phyloP scores from a whole-genome alignment of 23 red algal species.

The Cyanidium caldarium region DNA sequence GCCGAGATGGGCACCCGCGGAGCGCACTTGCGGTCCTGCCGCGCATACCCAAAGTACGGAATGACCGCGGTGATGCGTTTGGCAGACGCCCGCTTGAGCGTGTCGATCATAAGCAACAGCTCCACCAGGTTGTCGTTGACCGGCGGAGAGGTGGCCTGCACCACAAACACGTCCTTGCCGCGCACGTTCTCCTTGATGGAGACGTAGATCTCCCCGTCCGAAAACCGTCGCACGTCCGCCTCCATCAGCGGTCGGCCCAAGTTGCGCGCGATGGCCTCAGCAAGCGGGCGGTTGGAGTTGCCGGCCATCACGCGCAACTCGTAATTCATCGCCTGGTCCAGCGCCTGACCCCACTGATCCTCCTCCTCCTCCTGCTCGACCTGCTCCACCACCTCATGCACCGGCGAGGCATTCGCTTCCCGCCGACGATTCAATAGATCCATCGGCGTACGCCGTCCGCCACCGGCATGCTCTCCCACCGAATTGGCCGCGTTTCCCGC shows the following conservation, averaged over 20 bases:
- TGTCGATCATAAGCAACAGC: constrained; percentile 92
- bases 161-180: constrained; percentile 96
- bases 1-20: constrained; percentile 97
- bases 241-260: constrained; percentile 46
- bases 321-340: constrained; percentile 92
- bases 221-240: constrained; percentile 69
- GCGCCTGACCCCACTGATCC: neutral
- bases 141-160: constrained; percentile 90
- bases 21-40: constrained; percentile 84
- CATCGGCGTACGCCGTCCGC: no score
- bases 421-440: no score
- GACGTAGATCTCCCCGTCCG: constrained; percentile 91
- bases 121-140: constrained; percentile 99
- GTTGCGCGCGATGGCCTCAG: constrained; percentile 49
- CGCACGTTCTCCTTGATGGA: constrained; percentile 91
- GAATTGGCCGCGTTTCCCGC: no score
- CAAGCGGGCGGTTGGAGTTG: constrained; percentile 73
- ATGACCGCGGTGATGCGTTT: constrained; percentile 98
- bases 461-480: no score
- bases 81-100: constrained; percentile 92
- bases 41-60: constrained; percentile 92
- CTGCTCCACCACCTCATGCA: no score
- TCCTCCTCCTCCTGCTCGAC: neutral
- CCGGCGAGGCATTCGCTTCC: no score
- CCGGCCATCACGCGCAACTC: constrained; percentile 87